Conservation (phyloP, 768 basidiomycete genomes). For the Tricholoma terreum region DNA sequence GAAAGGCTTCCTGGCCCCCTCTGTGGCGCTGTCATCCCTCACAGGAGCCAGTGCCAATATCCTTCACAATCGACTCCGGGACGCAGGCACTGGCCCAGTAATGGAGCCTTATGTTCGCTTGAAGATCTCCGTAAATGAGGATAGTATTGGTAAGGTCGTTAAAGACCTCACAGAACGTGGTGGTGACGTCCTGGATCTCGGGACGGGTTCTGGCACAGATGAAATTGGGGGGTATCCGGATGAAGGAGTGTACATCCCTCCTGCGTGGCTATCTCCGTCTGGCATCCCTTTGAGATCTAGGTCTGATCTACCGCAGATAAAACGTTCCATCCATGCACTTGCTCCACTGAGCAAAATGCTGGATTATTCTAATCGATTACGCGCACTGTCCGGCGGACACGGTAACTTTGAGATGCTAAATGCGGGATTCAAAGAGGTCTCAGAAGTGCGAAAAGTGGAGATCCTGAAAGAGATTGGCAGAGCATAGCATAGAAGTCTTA, state of each 20-base stretch:
- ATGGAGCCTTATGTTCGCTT: slow-evolving; percentile 76
- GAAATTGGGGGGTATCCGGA: slow-evolving; percentile 45
- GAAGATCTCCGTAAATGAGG: slow-evolving; percentile 65
- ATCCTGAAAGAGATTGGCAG: slow-evolving; percentile 80
- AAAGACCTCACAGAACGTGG: slow-evolving; percentile 83
- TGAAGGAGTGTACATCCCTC: slow-evolving; percentile 76
- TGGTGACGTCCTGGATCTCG: slow-evolving; percentile 75
- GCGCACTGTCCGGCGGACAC: slow-evolving; percentile 80
- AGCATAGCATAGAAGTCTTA: slow-evolving; percentile 52
- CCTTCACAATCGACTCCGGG: slow-evolving; percentile 57
- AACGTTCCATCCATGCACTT: slow-evolving; percentile 65
- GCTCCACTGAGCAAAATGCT: slow-evolving; percentile 82
- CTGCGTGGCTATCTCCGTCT: slow-evolving; percentile 74
- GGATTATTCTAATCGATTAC: slow-evolving; percentile 74
- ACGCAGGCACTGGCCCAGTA: slow-evolving; percentile 66
- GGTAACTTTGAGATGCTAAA: slow-evolving; percentile 76
- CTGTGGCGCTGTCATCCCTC: slow-evolving; percentile 48
- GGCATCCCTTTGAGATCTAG: slow-evolving; percentile 29
- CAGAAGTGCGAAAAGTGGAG: slow-evolving; percentile 57
- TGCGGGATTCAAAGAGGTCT: slow-evolving; percentile 74
- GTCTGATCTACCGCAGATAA: slow-evolving; percentile 38
- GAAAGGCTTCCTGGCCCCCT: slow-evolving; percentile 36
- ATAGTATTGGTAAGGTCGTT: slow-evolving; percentile 70
- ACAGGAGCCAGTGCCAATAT: slow-evolving; percentile 64
- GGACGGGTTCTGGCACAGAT: slow-evolving; percentile 40